Evolutionary conservation across 2,329 filamentous ascomycete species (phyloP).

Genomic region (Aspergillus costaricaensis): DNA sequence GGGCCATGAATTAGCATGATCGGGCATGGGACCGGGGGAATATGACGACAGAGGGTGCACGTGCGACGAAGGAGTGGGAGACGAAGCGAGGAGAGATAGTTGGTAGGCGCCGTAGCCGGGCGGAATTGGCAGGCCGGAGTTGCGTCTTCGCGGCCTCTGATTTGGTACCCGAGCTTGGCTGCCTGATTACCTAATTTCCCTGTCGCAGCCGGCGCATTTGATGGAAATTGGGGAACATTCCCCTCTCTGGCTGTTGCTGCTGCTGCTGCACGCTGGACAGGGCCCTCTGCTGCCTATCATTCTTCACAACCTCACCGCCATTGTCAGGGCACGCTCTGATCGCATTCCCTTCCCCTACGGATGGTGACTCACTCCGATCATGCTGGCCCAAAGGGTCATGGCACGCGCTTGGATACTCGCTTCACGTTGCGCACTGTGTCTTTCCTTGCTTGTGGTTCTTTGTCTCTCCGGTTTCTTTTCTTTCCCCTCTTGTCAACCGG

Average conservation of each 20-base stretch:
- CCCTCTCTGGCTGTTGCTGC: background rate
- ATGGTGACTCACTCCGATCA: slow-evolving; percentile 9
- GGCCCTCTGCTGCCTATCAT: slow-evolving; percentile 21
- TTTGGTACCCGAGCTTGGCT: slow-evolving; percentile 18
- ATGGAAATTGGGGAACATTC: slow-evolving; percentile 6
- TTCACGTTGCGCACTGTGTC: slow-evolving; percentile 1
- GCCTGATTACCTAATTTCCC: slow-evolving; percentile 24
- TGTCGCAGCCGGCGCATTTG: slow-evolving; percentile 24
- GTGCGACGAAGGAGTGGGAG: background rate
- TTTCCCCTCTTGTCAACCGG: background rate
- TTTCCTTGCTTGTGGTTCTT: slow-evolving; percentile 5
- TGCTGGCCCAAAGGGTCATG: slow-evolving; percentile 8
- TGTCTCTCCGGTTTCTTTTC: slow-evolving; percentile 6
- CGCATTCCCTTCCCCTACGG: background rate
- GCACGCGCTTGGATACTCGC: slow-evolving; percentile 10
- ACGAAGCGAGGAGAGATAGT: no score
- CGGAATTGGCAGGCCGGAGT: slow-evolving; percentile 16
- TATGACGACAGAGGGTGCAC: slow-evolving; percentile 7
- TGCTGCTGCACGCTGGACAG: slow-evolving; percentile 15
- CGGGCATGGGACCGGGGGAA: background rate
- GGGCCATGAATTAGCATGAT: background rate
- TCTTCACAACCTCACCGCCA: slow-evolving; percentile 20
- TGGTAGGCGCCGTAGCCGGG: slow-evolving; percentile 17
- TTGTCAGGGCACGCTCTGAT: slow-evolving; percentile 11
- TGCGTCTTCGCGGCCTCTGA: slow-evolving; percentile 2